A percentile compares a stretch with the other conserved stretches of the same genome.
phyloP scores from a whole-genome alignment of 1,284 basidiomycete genomes.

The Leccinum griseonigrum region DNA sequence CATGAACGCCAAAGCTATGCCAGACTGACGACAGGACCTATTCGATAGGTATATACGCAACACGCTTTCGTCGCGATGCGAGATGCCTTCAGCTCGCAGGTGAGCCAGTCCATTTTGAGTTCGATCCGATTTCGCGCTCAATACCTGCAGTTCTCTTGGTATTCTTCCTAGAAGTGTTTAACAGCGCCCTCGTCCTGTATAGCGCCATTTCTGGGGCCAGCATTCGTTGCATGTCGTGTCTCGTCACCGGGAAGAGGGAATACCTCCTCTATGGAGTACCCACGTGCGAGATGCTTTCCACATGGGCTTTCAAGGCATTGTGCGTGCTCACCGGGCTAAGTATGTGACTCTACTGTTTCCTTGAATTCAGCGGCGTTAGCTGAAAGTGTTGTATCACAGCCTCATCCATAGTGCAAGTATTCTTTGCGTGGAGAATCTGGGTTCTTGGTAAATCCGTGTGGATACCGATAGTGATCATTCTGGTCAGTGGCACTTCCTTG shows the following conservation, averaged over 20 bases:
- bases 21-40: background rate
- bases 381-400: background rate
- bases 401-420: slow-evolving; percentile 1
- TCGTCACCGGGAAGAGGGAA: slow-evolving; percentile 4
- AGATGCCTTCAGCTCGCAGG: background rate
- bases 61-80: background rate
- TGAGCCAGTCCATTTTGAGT: background rate
- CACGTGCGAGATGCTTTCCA: background rate
- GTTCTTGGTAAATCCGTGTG: slow-evolving; percentile 3
- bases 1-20: no score
- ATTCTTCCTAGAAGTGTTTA: slow-evolving; percentile 6
- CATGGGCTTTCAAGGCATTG: slow-evolving; percentile 4
- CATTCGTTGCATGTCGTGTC: slow-evolving; percentile 7
- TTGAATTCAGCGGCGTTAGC: background rate
- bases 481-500: background rate
- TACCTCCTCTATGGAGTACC: background rate
- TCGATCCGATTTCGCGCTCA: background rate
- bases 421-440: slow-evolving; percentile 7
- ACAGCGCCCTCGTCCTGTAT: slow-evolving; percentile 6
- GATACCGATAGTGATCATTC: slow-evolving; percentile 1
- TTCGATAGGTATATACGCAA: background rate
- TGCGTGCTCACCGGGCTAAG: slow-evolving; percentile 10
- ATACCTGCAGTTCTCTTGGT: background rate
- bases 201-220: background rate
- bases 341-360: background rate